Conservation (phyloP, 148 eudicot species). For the Drosera capensis region DNA sequence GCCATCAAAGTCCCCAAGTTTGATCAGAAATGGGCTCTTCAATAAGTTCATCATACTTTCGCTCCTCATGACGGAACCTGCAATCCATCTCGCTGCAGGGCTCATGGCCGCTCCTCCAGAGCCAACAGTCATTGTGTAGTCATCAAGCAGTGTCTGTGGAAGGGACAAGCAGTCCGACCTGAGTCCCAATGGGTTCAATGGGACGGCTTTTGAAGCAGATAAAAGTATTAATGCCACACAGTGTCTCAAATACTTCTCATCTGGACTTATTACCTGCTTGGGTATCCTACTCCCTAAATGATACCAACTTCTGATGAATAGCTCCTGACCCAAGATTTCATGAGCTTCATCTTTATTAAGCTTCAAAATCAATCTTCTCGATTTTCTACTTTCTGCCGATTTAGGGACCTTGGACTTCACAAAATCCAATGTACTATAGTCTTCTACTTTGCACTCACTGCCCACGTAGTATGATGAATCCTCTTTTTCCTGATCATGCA, state of each 20-base stretch:
- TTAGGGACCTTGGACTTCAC: constrained; percentile 8
- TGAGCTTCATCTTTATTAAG: constrained; percentile 13
- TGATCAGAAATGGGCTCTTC: constrained; percentile 44
- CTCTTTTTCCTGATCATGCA: constrained; percentile 10
- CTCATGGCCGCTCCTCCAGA: constrained; percentile 8
- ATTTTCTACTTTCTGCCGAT: constrained; percentile 12
- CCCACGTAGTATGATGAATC: neutral
- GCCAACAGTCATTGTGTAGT: constrained; percentile 9
- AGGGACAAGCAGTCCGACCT: constrained; percentile 9
- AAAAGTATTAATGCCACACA: constrained; percentile 30
- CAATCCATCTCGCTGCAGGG: constrained; percentile 17
- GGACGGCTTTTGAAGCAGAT: constrained; percentile 16
- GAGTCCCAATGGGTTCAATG: constrained; percentile 9
- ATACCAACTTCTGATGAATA: constrained; percentile 11
- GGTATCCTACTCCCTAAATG: constrained; percentile 9
- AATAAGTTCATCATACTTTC: constrained; percentile 44
- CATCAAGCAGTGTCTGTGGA: constrained; percentile 1
- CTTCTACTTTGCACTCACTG: constrained; percentile 1
- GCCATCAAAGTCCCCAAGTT: constrained; percentile 19
- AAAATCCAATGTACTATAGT: neutral
- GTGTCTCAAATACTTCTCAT: constrained; percentile 32
- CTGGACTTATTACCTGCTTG: constrained; percentile 20
- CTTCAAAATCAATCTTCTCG: constrained; percentile 14
- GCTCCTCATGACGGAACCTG: constrained; percentile 37
- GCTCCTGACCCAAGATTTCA: constrained; percentile 19